phyloP scores from a whole-genome alignment of 495 filamentous ascomycete genomes.

The Aspergillus haitiensis region DNA sequence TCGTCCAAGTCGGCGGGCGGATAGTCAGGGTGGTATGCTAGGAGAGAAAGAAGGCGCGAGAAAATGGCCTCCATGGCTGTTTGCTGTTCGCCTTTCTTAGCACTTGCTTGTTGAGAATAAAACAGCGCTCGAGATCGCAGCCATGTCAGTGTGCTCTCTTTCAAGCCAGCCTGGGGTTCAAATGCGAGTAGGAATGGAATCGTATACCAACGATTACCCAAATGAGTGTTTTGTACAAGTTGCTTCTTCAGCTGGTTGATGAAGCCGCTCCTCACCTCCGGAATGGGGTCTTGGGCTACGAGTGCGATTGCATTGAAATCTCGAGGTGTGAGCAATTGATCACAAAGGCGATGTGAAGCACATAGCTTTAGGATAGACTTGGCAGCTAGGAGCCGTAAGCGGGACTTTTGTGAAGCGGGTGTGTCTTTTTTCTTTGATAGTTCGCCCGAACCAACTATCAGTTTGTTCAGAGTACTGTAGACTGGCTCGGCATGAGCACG shows the following conservation, averaged over 20 bases:
- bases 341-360: conserved; percentile 63
- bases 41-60: conserved; percentile 76
- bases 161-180: conserved; percentile 70
- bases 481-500: conserved; percentile 65
- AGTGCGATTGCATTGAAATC: conserved; percentile 80
- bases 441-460: conserved; percentile 75
- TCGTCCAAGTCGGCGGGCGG: conserved; percentile 44
- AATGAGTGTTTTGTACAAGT: conserved; percentile 53
- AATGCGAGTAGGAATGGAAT: conserved; percentile 88
- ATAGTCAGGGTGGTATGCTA: conserved; percentile 96
- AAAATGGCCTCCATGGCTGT: conserved; percentile 81
- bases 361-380: conserved; percentile 84
- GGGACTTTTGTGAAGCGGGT: conserved; percentile 68
- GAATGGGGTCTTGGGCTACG: conserved; percentile 74
- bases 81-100: conserved; percentile 48
- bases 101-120: conserved; percentile 43
- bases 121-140: conserved; percentile 69
- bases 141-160: conserved; percentile 79
- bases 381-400: conserved; percentile 78
- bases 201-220: conserved; percentile 72
- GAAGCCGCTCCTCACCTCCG: conserved; percentile 73
- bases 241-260: conserved; percentile 82
- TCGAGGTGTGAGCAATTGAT: conserved; percentile 66
- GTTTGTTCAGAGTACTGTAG: conserved; percentile 72
- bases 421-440: conserved; percentile 71